Conservation (phyloP, 225 moss, liverwort and hornwort genomes). For the Lunularia cruciata region DNA sequence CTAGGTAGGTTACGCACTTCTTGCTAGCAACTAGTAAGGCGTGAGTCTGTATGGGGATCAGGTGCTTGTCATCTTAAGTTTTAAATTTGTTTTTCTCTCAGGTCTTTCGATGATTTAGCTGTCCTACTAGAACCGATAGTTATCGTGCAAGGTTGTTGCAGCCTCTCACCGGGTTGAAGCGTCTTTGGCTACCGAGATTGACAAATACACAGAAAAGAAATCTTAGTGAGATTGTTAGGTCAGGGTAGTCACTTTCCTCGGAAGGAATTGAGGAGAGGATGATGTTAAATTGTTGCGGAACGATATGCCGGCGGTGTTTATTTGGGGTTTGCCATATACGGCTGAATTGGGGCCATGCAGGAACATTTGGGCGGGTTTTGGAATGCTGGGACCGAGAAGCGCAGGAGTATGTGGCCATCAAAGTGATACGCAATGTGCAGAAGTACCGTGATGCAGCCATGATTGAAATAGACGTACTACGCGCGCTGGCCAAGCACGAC, state of each 20-base stretch:
- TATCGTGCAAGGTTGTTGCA: slow-evolving; percentile 32
- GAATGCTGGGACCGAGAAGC: slow-evolving; percentile 99
- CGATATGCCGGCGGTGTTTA: slow-evolving; percentile 48
- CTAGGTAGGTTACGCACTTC: neutral
- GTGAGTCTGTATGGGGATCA: slow-evolving; percentile 8
- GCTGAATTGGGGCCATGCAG: slow-evolving; percentile 81
- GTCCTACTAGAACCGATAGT: slow-evolving; percentile 30
- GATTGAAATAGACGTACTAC: slow-evolving; percentile 99
- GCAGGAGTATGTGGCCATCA: slow-evolving; percentile 99
- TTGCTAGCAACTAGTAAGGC: neutral
- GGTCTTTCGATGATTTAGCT: slow-evolving; percentile 30
- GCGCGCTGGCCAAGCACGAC: slow-evolving; percentile 97
- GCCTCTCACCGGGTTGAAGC: slow-evolving; percentile 35
- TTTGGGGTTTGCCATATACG: slow-evolving; percentile 55
- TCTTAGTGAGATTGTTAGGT: slow-evolving; percentile 43
- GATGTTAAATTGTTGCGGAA: slow-evolving; percentile 41
- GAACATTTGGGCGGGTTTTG: slow-evolving; percentile 99
- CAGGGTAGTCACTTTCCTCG: slow-evolving; percentile 33
- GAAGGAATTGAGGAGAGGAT: slow-evolving; percentile 36
- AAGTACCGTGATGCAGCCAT: slow-evolving; percentile 99
- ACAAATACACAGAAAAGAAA: slow-evolving; percentile 36
- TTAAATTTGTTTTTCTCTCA: slow-evolving; percentile 9
- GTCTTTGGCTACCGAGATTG: slow-evolving; percentile 30
- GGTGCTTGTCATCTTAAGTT: slow-evolving; percentile 28
- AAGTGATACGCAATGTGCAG: slow-evolving; percentile 99